Conservation (phyloP, 768 basidiomycete genomes). For the Mycena albidolilacea region DNA sequence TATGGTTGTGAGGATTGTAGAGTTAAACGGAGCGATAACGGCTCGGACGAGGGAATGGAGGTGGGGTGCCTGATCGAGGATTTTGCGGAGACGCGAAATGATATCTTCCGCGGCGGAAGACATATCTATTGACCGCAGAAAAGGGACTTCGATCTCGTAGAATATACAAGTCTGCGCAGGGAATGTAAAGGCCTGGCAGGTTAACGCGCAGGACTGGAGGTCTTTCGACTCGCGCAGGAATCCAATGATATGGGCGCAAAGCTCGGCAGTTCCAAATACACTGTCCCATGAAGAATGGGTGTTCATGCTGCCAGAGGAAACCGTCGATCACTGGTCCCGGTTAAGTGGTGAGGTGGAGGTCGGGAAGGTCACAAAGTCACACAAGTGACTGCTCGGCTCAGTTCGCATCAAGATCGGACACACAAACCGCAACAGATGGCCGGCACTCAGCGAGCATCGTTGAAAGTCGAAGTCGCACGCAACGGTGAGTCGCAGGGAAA, state of each 20-base stretch:
- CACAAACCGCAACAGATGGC: no score
- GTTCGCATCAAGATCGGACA: no score
- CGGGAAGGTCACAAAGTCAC: background rate
- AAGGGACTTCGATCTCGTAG: background rate
- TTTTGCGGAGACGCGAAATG: background rate
- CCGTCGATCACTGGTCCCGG: no score
- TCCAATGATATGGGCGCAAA: constrained; percentile 43
- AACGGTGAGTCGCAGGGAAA: no score
- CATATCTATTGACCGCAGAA: background rate
- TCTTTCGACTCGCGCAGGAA: constrained; percentile 46
- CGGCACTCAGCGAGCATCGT: no score
- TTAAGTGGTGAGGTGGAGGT: background rate
- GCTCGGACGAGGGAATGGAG: background rate
- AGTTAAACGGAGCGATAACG: background rate
- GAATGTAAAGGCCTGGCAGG: constrained; percentile 41
- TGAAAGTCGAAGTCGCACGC: no score
- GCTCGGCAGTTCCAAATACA: background rate
- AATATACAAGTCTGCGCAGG: constrained; percentile 5
- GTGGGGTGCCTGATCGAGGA: background rate
- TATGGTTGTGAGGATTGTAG: background rate
- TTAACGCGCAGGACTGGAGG: constrained; percentile 45
- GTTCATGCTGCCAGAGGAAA: background rate
- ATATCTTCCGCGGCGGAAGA: background rate
- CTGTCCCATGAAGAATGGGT: background rate
- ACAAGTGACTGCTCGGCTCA: no score